Conservation (phyloP, 2,329 filamentous ascomycete genomes). For the Mollisia scopiformis region DNA sequence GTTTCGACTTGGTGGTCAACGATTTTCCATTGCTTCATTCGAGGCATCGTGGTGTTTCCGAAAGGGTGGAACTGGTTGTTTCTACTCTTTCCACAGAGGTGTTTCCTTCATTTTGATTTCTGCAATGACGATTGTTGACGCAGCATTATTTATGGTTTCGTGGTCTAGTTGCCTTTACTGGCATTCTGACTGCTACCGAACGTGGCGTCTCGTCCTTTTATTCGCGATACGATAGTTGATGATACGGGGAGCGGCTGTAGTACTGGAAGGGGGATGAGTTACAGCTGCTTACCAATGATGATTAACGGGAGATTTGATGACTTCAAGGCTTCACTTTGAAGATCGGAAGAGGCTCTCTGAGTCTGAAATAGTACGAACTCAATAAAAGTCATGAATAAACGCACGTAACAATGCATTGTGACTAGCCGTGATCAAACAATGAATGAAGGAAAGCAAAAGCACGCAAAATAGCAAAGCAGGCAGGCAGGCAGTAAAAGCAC, state of each 20-base stretch:
- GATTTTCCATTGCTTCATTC: not conserved
- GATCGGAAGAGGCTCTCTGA: not conserved
- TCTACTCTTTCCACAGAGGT: not conserved
- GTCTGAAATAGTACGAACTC: too few relatives aligned
- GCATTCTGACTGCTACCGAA: not conserved
- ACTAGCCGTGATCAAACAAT: not conserved
- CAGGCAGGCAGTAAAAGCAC: too few relatives aligned
- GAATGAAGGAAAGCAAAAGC: not conserved
- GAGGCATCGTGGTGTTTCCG: not conserved
- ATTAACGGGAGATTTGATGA: not conserved
- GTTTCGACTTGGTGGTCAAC: not conserved
- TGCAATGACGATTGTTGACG: slow-evolving; percentile 18
- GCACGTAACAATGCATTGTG: not conserved
- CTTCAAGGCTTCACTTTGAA: not conserved
- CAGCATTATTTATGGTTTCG: slow-evolving; percentile 14
- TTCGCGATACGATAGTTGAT: not conserved
- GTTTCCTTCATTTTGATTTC: slow-evolving; percentile 6
- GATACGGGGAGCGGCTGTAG: not conserved
- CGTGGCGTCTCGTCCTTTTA: not conserved
- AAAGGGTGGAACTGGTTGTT: slow-evolving; percentile 1
- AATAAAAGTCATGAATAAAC: not conserved
- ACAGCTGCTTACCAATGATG: not conserved
- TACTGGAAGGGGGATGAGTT: not conserved
- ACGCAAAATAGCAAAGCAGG: not conserved
- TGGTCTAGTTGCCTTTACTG: slow-evolving; percentile 1